These are phyloP conservation scores for Venturia pyrina DNA, from an alignment of 2,329 filamentous ascomycete species.

Conservation along the genomic window DNA sequence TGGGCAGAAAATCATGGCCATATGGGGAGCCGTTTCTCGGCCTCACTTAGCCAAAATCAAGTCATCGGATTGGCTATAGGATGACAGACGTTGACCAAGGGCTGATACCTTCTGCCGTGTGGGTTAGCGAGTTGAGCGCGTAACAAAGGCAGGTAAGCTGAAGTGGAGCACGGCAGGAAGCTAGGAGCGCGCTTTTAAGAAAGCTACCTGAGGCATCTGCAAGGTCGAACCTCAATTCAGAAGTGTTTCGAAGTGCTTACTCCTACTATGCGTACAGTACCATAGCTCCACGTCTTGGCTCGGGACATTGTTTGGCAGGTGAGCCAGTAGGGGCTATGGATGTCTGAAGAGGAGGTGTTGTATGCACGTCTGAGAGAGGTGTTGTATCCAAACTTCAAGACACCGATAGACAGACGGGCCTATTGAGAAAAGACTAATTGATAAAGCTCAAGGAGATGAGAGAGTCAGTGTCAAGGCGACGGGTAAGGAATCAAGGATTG, in stretches of 20 bases:
- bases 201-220: background rate
- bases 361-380: background rate
- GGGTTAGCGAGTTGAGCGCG: background rate
- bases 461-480: too few relatives aligned
- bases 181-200: background rate
- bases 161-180: background rate
- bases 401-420: too few relatives aligned
- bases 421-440: too few relatives aligned
- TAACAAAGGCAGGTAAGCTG: background rate
- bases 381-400: too few relatives aligned
- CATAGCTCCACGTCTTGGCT: background rate
- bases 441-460: too few relatives aligned
- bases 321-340: background rate
- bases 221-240: background rate
- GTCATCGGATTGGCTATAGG: background rate
- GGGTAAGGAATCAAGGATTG: too few relatives aligned
- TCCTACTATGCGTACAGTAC: background rate
- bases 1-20: background rate
- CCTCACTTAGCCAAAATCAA: background rate
- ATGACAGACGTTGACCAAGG: background rate
- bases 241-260: background rate
- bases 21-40: constrained; percentile 1
- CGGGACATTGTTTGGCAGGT: background rate
- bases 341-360: too few relatives aligned
- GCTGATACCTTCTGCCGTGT: background rate